Evolutionary conservation across 768 basidiomycete species (phyloP).

Genomic region (Collybiopsis luxurians): DNA sequence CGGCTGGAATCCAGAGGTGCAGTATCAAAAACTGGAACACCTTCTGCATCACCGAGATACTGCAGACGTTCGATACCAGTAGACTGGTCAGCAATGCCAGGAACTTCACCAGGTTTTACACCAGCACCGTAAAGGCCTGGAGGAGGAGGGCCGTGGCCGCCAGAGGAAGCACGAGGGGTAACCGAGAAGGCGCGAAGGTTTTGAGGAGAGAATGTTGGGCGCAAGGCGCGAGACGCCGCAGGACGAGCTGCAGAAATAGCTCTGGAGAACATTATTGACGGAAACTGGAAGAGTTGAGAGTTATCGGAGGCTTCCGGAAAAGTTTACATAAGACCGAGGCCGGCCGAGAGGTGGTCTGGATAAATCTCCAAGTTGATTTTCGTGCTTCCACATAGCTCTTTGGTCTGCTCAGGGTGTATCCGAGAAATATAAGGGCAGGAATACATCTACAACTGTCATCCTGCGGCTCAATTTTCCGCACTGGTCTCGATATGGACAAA

Average conservation of each 20-base stretch:
- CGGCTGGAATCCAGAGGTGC: constrained; percentile 81
- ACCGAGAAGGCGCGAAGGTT: constrained; percentile 58
- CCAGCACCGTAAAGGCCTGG: constrained; percentile 73
- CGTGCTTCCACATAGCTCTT: too few species aligned
- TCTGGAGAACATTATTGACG: constrained; percentile 10
- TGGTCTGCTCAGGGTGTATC: too few species aligned
- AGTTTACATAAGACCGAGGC: not conserved
- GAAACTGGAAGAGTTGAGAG: not conserved
- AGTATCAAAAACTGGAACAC: constrained; percentile 87
- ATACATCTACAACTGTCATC: too few species aligned
- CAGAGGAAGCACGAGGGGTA: constrained; percentile 54
- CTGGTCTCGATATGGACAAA: too few species aligned
- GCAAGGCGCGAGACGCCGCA: constrained; percentile 9
- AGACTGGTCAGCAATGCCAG: constrained; percentile 85
- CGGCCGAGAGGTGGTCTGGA: not conserved
- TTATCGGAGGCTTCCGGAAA: not conserved
- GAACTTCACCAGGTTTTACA: constrained; percentile 68
- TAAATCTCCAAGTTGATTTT: not conserved
- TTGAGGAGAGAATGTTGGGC: constrained; percentile 15
- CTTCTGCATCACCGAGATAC: constrained; percentile 83
- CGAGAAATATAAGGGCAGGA: too few species aligned
- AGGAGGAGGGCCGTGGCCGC: constrained; percentile 48
- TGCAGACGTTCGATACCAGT: constrained; percentile 98
- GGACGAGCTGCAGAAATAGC: constrained; percentile 12
- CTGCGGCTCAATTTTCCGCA: too few species aligned